Evolutionary conservation across 345 rosid species (phyloP).

Genomic region (Excoecaria cochinchinensis): DNA sequence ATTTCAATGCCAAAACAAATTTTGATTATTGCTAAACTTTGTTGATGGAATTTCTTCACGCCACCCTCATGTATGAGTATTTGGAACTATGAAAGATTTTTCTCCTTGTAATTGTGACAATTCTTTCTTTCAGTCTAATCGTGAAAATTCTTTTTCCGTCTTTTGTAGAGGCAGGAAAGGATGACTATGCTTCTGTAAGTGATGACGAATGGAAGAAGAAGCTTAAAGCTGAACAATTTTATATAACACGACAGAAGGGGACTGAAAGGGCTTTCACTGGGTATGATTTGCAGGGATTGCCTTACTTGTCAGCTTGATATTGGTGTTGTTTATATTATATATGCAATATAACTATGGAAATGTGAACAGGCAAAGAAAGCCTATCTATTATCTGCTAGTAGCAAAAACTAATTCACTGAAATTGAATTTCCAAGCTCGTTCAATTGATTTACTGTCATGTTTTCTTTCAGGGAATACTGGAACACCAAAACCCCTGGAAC

Average conservation of each 20-base stretch:
- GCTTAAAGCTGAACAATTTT: conserved; percentile 68
- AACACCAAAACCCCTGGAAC: conserved; percentile 74
- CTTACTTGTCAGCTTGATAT: no score
- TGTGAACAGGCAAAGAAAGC: background rate
- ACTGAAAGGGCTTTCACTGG: conserved; percentile 93
- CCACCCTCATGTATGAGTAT: background rate
- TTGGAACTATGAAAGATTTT: background rate
- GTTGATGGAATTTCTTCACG: background rate
- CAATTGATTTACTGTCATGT: background rate
- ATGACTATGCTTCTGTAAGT: conserved; percentile 42
- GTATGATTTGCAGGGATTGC: conserved; percentile 37
- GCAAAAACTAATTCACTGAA: no score
- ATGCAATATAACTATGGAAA: no score
- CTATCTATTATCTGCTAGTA: background rate
- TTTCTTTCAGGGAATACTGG: conserved; percentile 66
- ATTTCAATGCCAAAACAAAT: background rate
- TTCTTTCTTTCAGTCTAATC: background rate
- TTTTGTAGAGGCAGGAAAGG: conserved; percentile 39
- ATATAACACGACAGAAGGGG: conserved; percentile 76
- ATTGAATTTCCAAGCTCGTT: background rate
- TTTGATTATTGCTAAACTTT: background rate
- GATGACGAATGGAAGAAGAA: conserved; percentile 73
- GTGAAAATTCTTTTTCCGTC: conserved; percentile 11
- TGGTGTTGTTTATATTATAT: background rate
- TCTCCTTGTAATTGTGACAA: background rate